phyloP scores from a whole-genome alignment of 129 eudicot genomes.

The Oenanthe sinensis region DNA sequence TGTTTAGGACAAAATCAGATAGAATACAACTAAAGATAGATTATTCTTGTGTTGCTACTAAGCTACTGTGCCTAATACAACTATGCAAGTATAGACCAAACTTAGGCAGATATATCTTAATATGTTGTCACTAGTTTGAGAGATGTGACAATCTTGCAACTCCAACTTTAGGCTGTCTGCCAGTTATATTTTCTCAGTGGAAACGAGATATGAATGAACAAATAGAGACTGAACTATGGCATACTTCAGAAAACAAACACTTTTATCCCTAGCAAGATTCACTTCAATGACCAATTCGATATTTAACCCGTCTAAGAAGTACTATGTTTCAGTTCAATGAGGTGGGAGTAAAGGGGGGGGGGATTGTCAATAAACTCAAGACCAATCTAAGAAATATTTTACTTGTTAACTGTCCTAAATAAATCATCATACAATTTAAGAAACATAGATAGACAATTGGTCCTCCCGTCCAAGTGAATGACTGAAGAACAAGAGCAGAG shows the following conservation, averaged over 20 bases:
- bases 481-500: not conserved
- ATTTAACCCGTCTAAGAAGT: not conserved
- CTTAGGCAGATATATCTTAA: not conserved
- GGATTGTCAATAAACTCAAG: not conserved
- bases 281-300: too few relatives aligned
- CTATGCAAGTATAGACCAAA: not conserved
- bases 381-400: not conserved
- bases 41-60: not conserved
- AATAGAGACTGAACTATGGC: not conserved
- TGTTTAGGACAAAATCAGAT: not conserved
- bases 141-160: not conserved
- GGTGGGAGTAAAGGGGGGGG: not conserved
- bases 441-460: not conserved
- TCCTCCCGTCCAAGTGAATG: not conserved
- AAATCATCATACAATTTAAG: not conserved
- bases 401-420: not conserved
- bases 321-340: not conserved
- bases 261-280: not conserved
- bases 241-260: not conserved
- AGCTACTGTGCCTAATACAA: too few relatives aligned
- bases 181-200: not conserved
- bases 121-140: not conserved
- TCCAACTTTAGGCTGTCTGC: not conserved
- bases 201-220: not conserved
- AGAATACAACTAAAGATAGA: not conserved